phyloP scores from a whole-genome alignment of 257 asterid species.

The Gentiana straminea region DNA sequence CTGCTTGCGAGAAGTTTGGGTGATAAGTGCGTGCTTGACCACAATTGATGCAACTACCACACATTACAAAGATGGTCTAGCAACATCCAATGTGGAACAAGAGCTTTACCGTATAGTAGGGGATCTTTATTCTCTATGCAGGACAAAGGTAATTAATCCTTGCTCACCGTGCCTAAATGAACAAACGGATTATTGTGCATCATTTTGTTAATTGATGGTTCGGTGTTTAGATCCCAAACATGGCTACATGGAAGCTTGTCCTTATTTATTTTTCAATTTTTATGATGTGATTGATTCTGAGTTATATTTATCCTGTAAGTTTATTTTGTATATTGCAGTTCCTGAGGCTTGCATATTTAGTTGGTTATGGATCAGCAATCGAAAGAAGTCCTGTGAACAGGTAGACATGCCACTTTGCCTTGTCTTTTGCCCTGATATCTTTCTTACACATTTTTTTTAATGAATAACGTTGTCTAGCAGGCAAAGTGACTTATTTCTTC shows the following conservation, averaged over 20 bases:
- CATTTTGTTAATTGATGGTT: slow-evolving; percentile 1
- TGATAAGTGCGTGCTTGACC: slow-evolving; percentile 80
- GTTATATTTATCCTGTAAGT: slow-evolving; percentile 14
- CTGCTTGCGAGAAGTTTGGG: slow-evolving; percentile 99
- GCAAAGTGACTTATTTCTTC: slow-evolving; percentile 13
- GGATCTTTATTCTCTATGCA: slow-evolving; percentile 78
- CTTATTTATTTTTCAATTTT: neutral
- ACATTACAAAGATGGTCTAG: slow-evolving; percentile 61
- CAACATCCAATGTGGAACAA: slow-evolving; percentile 69
- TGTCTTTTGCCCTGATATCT: neutral
- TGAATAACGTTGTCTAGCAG: neutral
- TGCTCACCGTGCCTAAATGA: slow-evolving; percentile 2
- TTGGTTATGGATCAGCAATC: slow-evolving; percentile 84
- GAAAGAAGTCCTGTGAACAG: slow-evolving; percentile 96
- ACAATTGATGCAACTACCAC: slow-evolving; percentile 67
- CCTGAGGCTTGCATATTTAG: slow-evolving; percentile 89
- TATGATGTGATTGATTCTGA: slow-evolving; percentile 3
- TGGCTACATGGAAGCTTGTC: neutral
- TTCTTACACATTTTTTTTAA: neutral
- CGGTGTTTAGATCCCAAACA: slow-evolving; percentile 1
- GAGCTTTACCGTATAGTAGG: slow-evolving; percentile 92
- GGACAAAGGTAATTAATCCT: slow-evolving; percentile 62
- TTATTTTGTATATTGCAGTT: slow-evolving; percentile 54
- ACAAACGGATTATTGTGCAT: neutral
- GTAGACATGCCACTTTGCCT: slow-evolving; percentile 23